A percentile compares a stretch with the other conserved stretches of the same genome.
Evolutionary conservation across 805 yeast genomes (phyloP).

Genomic region (Wickerhamiella occidentalis): DNA sequence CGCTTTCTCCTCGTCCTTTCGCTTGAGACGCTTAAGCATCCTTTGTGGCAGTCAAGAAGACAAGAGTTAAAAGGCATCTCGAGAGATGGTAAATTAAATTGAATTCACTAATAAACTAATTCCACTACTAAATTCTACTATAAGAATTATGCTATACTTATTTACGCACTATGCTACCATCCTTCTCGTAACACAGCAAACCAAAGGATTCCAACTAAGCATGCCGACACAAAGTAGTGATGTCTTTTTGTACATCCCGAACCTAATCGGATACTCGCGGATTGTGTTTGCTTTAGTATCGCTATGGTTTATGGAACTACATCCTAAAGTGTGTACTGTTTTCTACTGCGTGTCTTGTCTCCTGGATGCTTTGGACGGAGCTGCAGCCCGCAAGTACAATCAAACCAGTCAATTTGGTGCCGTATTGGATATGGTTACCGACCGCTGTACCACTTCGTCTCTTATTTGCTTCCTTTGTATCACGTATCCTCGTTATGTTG

Average conservation of each 20-base stretch:
- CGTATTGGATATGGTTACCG: constrained; percentile 97
- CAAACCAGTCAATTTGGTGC: constrained; percentile 94
- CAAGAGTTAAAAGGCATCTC: too few relatives aligned
- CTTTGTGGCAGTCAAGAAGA: neutral
- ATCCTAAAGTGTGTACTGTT: constrained; percentile 65
- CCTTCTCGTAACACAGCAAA: neutral
- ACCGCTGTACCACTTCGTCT: constrained; percentile 93
- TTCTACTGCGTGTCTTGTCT: constrained; percentile 81
- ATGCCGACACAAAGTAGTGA: constrained; percentile 20
- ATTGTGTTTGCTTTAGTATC: constrained; percentile 73
- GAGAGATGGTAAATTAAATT: too few relatives aligned
- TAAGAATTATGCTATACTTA: too few relatives aligned
- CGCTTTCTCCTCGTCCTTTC: neutral
- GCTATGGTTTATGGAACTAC: constrained; percentile 66
- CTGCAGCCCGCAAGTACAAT: constrained; percentile 77
- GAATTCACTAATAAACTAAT: too few relatives aligned
- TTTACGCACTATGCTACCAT: neutral
- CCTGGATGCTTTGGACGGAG: constrained; percentile 92
- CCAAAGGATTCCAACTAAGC: neutral
- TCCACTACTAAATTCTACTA: too few relatives aligned
- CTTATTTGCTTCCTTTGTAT: constrained; percentile 75
- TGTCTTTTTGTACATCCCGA: constrained; percentile 74
- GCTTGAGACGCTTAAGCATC: constrained; percentile 8
- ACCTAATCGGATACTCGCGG: constrained; percentile 79
- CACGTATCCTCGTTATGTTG: constrained; percentile 56